phyloP scores from a whole-genome alignment of 768 basidiomycete species.

The Paxillus involutus region DNA sequence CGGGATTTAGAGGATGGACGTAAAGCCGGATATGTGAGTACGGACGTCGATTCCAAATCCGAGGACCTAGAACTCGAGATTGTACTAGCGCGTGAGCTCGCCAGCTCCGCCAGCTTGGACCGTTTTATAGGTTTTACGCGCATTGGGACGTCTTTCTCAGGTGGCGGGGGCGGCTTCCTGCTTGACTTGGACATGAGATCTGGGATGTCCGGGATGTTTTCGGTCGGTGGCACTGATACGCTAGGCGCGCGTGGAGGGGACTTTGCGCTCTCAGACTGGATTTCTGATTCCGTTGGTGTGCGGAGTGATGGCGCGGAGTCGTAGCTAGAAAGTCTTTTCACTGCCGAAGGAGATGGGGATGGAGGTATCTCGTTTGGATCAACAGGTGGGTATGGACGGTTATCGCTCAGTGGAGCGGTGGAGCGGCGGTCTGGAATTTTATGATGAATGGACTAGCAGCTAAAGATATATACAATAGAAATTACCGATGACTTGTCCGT shows the following conservation, averaged over 20 bases:
- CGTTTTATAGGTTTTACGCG: conserved; percentile 37
- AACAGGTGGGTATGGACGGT: conserved; percentile 16
- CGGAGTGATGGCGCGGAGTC: conserved; percentile 57
- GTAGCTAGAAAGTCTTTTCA: conserved; percentile 57
- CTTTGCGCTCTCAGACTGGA: conserved; percentile 32
- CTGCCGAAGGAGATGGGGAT: conserved; percentile 67
- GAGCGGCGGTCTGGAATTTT: conserved; percentile 18
- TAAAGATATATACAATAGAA: background rate
- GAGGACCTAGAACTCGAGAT: conserved; percentile 54
- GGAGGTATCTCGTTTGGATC: conserved; percentile 62
- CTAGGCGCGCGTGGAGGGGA: conserved; percentile 42
- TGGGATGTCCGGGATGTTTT: conserved; percentile 55
- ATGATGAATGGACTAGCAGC: conserved; percentile 3
- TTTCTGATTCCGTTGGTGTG: conserved; percentile 39
- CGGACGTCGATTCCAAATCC: conserved; percentile 53
- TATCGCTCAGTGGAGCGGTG: background rate
- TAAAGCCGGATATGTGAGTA: conserved; percentile 71
- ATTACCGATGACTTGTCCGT: conserved; percentile 63
- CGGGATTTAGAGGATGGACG: conserved; percentile 66
- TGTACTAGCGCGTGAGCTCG: conserved; percentile 60
- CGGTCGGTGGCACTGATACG: conserved; percentile 43
- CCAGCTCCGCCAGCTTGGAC: conserved; percentile 70
- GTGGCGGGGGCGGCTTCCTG: conserved; percentile 24
- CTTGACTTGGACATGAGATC: conserved; percentile 51
- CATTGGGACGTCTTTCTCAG: conserved; percentile 21